Percentiles rank a stretch among this genome's conserved stretches.
phyloP scores from a whole-genome alignment of 2,329 filamentous ascomycete species.

The Exophiala phaeomuriformis region DNA sequence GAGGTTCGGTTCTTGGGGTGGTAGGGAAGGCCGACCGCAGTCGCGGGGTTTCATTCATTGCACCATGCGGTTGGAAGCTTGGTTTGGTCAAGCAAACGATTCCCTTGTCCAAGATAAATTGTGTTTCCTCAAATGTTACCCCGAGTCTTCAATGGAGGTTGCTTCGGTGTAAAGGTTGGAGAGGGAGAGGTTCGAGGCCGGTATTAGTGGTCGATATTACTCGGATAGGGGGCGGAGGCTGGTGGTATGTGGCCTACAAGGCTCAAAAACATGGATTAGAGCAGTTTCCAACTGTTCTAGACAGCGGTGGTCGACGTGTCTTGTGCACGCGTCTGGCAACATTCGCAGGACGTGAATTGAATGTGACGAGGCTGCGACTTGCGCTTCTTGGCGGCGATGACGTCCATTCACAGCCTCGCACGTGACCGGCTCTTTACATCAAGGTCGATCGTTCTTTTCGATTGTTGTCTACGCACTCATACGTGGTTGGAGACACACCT shows the following conservation, averaged over 20 bases:
- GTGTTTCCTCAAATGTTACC: not conserved
- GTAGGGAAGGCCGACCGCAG: constrained; percentile 74
- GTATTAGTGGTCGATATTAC: not conserved
- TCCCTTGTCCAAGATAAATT: constrained; percentile 2
- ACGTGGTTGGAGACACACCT: no score
- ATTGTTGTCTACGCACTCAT: no score
- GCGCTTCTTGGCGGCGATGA: not conserved
- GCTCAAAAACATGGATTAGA: no score
- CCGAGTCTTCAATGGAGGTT: not conserved
- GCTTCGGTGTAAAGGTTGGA: no score
- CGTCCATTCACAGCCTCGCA: constrained; percentile 1
- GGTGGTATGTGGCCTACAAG: no score
- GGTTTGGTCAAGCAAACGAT: not conserved
- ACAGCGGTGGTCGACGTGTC: not conserved
- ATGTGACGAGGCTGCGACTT: not conserved
- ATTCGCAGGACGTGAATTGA: not conserved
- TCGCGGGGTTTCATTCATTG: constrained; percentile 77
- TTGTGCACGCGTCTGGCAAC: not conserved
- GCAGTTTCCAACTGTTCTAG: no score
- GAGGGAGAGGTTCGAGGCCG: not conserved
- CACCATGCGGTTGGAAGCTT: constrained; percentile 42
- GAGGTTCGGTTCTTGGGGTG: constrained; percentile 50
- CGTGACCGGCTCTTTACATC: not conserved
- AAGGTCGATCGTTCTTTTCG: no score
- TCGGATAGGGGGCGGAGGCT: no score